phyloP scores from a whole-genome alignment of 2,329 filamentous ascomycete genomes.

The Xylaria digitata region DNA sequence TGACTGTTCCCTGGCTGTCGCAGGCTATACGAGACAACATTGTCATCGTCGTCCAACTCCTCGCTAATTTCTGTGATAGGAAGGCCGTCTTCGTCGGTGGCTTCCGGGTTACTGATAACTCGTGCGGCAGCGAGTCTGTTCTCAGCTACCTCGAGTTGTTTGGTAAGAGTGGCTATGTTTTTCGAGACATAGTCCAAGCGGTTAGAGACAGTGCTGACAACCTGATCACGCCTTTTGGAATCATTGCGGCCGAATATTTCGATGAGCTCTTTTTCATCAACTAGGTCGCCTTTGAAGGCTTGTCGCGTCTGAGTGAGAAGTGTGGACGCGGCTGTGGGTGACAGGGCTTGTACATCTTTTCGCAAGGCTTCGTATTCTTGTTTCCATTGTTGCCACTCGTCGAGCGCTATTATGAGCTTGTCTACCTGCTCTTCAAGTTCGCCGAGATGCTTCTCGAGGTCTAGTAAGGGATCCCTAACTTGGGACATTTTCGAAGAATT shows the following conservation, averaged over 20 bases:
- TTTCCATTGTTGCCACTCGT: conserved; percentile 91
- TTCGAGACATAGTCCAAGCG: conserved; percentile 90
- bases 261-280: conserved; percentile 68
- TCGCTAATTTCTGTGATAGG: conserved; percentile 93
- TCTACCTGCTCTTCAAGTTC: conserved; percentile 80
- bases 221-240: conserved; percentile 68
- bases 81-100: conserved; percentile 74
- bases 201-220: conserved; percentile 75
- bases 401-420: conserved; percentile 79
- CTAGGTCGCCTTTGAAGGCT: conserved; percentile 71
- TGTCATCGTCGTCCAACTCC: conserved; percentile 89
- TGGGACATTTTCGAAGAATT: conserved; percentile 31
- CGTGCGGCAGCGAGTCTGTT: conserved; percentile 74
- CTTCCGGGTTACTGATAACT: conserved; percentile 69
- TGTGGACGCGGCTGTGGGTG: conserved; percentile 59
- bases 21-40: conserved; percentile 76
- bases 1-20: conserved; percentile 75
- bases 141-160: conserved; percentile 71
- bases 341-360: conserved; percentile 76
- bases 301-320: conserved; percentile 69
- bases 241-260: conserved; percentile 60
- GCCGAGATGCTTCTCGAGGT: conserved; percentile 79
- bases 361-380: conserved; percentile 90
- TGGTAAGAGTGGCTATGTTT: conserved; percentile 75
- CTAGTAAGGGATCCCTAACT: conserved; percentile 65